Percentiles rank a stretch among this genome's conserved stretches.
Conservation (phyloP, 345 rosid species). For the Bruguiera sexangula region DNA sequence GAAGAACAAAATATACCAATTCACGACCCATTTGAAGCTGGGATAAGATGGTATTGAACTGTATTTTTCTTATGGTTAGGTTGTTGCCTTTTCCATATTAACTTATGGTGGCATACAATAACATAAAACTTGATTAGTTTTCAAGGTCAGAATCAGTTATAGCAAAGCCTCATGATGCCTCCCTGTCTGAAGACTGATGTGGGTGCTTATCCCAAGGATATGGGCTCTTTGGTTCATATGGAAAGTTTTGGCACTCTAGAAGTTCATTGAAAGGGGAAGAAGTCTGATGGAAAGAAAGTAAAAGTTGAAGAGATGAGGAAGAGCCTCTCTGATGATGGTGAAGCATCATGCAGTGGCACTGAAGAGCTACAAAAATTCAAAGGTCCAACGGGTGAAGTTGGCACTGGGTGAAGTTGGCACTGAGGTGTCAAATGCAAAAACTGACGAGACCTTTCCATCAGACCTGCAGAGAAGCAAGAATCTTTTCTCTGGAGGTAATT, state of each 20-base stretch:
- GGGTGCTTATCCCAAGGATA: constrained; percentile 43
- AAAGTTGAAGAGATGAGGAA: constrained; percentile 22
- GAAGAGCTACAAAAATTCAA: constrained; percentile 17
- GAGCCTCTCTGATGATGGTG: constrained; percentile 18
- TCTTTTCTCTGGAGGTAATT: constrained; percentile 22
- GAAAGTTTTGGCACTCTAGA: constrained; percentile 66
- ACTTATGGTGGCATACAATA: not conserved
- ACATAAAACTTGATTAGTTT: constrained; percentile 31
- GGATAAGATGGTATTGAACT: no score
- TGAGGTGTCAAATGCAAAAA: constrained; percentile 37
- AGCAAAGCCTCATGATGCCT: constrained; percentile 37
- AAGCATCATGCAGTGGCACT: constrained; percentile 24
- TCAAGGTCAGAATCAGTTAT: constrained; percentile 41
- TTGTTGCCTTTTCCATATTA: constrained; percentile 7
- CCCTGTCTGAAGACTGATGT: constrained; percentile 35
- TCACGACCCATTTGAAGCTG: no score
- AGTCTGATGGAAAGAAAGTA: constrained; percentile 49
- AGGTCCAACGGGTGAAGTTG: constrained; percentile 40
- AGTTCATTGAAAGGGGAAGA: constrained; percentile 56
- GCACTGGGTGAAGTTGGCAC: constrained; percentile 39
- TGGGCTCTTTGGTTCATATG: constrained; percentile 45
- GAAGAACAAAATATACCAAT: no score
- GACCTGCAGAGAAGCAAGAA: constrained; percentile 34
- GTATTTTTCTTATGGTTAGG: not conserved
- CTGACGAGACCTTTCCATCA: constrained; percentile 35